Evolutionary conservation across 768 basidiomycete species (phyloP).

Genomic region (Dentipellis sp.): DNA sequence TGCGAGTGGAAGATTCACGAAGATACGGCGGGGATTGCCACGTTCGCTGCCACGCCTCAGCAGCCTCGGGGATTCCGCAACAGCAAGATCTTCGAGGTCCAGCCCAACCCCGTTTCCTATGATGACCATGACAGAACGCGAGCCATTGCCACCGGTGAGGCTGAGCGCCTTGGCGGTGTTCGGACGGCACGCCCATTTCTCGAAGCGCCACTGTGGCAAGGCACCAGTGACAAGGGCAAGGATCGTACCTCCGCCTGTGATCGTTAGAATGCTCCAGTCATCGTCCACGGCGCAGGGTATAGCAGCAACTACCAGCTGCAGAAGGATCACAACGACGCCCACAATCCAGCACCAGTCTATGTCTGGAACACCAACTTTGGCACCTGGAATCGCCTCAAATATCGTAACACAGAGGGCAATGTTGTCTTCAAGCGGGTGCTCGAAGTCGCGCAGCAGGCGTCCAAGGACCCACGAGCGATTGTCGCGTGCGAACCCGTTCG

Average conservation of each 20-base stretch:
- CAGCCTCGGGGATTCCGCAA: too few relatives aligned
- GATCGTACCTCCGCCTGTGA: conserved; percentile 21
- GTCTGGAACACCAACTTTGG: conserved; percentile 14
- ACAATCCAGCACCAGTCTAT: conserved; percentile 21
- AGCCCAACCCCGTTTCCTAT: conserved; percentile 19
- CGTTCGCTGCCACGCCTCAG: conserved; percentile 9
- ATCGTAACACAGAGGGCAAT: conserved; percentile 16
- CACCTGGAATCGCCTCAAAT: conserved; percentile 10
- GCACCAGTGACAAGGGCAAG: conserved; percentile 17
- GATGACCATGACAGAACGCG: conserved; percentile 21
- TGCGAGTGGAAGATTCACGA: too few relatives aligned
- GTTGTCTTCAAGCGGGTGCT: conserved; percentile 3
- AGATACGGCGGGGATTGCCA: too few relatives aligned
- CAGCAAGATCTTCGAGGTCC: conserved; percentile 23
- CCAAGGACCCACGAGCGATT: conserved; percentile 22
- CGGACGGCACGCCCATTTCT: conserved; percentile 21
- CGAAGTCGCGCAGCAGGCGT: conserved; percentile 22
- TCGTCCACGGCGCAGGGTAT: conserved; percentile 18
- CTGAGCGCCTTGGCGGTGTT: conserved; percentile 18
- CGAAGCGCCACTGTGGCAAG: conserved; percentile 23
- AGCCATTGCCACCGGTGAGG: conserved; percentile 23
- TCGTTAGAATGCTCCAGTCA: conserved; percentile 22
- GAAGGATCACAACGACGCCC: conserved; percentile 17
- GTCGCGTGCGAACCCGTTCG: conserved; percentile 18
- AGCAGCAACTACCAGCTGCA: conserved; percentile 22